Evolutionary conservation across 2,329 filamentous ascomycete genomes (phyloP).

Genomic region (Pestalotiopsis sp.): DNA sequence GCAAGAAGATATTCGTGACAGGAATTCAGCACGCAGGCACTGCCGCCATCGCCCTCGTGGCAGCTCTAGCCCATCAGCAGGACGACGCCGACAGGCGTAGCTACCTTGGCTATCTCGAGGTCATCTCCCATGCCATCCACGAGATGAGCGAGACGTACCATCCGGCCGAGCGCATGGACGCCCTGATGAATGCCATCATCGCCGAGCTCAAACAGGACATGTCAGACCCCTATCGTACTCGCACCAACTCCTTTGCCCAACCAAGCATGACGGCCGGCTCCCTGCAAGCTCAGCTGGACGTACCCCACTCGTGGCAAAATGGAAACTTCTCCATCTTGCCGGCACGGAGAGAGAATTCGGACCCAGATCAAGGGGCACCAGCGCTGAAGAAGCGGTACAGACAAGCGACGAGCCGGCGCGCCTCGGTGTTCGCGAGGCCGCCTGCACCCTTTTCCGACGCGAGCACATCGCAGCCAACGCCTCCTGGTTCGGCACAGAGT

Average conservation of each 20-base stretch:
- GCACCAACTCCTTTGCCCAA: conserved; percentile 15
- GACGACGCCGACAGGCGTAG: conserved; percentile 37
- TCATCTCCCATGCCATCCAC: conserved; percentile 49
- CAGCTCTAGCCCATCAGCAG: conserved; percentile 42
- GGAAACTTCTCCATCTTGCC: conserved; percentile 27
- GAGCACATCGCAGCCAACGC: conserved; percentile 18
- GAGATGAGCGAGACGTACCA: conserved; percentile 57
- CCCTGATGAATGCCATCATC: conserved; percentile 53
- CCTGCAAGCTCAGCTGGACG: neutral
- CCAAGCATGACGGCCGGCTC: neutral
- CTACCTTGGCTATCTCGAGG: conserved; percentile 51
- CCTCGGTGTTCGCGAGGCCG: conserved; percentile 32
- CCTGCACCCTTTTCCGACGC: conserved; percentile 29
- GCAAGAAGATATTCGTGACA: conserved; percentile 50
- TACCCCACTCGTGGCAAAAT: neutral
- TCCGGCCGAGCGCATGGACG: conserved; percentile 55
- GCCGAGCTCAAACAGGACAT: conserved; percentile 42
- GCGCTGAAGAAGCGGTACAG: conserved; percentile 31
- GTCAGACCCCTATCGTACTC: conserved; percentile 17
- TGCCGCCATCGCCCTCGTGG: conserved; percentile 55
- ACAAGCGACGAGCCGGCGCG: conserved; percentile 26
- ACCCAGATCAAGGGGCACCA: conserved; percentile 23
- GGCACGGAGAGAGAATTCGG: conserved; percentile 31
- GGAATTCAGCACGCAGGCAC: conserved; percentile 57
- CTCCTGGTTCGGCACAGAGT: conserved; percentile 17